Evolutionary conservation across 1,139 yeast species (phyloP), one percentile per base, ranked within the genome.

Genomic region (Zygoascus sp.): DNA sequence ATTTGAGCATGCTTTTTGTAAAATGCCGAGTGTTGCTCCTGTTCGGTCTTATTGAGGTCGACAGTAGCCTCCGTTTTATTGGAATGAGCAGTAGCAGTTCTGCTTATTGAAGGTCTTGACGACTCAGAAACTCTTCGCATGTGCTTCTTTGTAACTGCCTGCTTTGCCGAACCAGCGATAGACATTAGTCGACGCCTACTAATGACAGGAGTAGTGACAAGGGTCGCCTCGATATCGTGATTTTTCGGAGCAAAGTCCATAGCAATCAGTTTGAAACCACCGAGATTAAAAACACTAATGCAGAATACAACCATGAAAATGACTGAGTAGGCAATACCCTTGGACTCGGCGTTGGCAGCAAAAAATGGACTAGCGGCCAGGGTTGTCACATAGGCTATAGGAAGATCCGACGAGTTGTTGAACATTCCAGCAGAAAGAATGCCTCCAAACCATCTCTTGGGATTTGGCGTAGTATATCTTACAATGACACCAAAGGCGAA

Each of bases 331-430:
- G 97, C 95, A 27, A 85, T 86, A 11, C 97, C 97, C 56, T 77
- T 76, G 50, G 79, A 76, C 27, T 88, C 87, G 53, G 86, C 79
- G 2, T 63, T 75, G 1, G 68, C 51, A 0, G 79, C 66, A 57
- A 90, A 83, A 1, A 77, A 71, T 0, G 79, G 72, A 0, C 89
- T 81, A n/a, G 76, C 71, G 30, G 85, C 81, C 62, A 89, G 69
- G 1, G 95, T 83, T 58, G 87, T 95, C 36, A 89, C 73, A 57
- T 88, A 88, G 0, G 96, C 96, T 58, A 89, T 85, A 0, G 96
- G 96, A 51, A 89, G 71, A 66, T 89, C 96, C 8, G 92, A 80
- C 42, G 85, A 54, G 46, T 69, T 69, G 47, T 63, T 65, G 50
- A 87, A 79, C 39, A 85, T 70, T 0, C 95, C 92, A n/a, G 87